A percentile compares a stretch with the other conserved stretches of the same genome.
Evolutionary conservation across 2,329 filamentous ascomycete species (phyloP).

Genomic region (Neonectria magnoliae): DNA sequence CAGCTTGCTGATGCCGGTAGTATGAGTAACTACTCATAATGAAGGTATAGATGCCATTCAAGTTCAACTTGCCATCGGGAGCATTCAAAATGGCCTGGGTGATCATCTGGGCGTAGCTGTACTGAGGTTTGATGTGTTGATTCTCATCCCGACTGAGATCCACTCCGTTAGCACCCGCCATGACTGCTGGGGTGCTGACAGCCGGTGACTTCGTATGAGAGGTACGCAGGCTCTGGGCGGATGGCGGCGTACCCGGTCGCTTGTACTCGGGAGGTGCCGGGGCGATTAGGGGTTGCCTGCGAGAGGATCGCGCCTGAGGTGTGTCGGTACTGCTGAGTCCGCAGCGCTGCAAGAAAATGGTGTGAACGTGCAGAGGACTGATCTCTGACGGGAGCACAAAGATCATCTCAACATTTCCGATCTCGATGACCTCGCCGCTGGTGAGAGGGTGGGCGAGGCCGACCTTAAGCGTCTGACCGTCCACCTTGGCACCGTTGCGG

Average conservation of each 20-base stretch:
- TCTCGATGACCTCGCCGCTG: constrained; percentile 91
- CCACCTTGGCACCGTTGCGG: constrained; percentile 88
- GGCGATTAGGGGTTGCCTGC: constrained; percentile 61
- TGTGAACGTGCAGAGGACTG: constrained; percentile 72
- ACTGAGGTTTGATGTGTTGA: constrained; percentile 92
- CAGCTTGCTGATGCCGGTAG: constrained; percentile 80
- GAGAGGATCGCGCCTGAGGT: constrained; percentile 42
- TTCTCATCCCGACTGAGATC: constrained; percentile 86
- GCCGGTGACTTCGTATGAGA: constrained; percentile 46
- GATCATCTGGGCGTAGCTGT: constrained; percentile 96
- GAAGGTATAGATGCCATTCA: constrained; percentile 93
- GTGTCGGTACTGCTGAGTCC: constrained; percentile 56
- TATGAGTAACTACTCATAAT: constrained; percentile 94
- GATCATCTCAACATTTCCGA: constrained; percentile 96
- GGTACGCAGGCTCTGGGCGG: constrained; percentile 47
- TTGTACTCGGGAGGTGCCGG: constrained; percentile 70
- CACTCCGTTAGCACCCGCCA: constrained; percentile 62
- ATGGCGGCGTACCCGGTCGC: constrained; percentile 69
- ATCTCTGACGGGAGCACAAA: constrained; percentile 89
- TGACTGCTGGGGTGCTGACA: constrained; percentile 49
- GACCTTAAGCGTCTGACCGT: constrained; percentile 76
- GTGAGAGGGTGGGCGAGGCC: constrained; percentile 73
- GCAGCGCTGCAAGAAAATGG: constrained; percentile 75
- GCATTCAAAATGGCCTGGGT: constrained; percentile 93
- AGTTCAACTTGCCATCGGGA: constrained; percentile 85